Evolutionary conservation across 805 yeast genomes (phyloP).

Genomic region (Starmerella etchellsii): DNA sequence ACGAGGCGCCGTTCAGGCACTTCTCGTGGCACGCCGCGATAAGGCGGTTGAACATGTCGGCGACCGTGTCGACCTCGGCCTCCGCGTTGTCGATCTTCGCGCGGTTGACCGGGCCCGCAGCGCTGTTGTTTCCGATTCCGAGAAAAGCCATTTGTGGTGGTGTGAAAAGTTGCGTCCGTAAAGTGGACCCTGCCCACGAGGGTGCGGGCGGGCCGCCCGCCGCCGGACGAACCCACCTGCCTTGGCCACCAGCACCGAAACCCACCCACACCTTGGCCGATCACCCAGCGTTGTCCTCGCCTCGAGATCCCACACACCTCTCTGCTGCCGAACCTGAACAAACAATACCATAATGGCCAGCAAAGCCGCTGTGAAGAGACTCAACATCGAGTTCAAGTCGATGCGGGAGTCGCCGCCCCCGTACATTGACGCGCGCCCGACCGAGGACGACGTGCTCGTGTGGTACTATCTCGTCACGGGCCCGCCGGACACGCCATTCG

Average conservation of each 20-base stretch:
- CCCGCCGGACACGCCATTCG: constrained; percentile 81
- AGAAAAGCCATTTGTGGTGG: constrained; percentile 28
- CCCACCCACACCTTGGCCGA: no score
- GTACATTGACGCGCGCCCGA: constrained; percentile 69
- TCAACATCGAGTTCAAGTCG: constrained; percentile 30
- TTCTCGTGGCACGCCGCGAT: constrained; percentile 81
- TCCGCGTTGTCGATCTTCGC: constrained; percentile 61
- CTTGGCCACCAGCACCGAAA: not conserved
- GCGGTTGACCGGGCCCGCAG: constrained; percentile 18
- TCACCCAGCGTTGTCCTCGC: no score
- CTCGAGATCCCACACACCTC: no score
- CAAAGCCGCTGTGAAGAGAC: constrained; percentile 20
- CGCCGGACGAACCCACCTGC: no score
- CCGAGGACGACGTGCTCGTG: constrained; percentile 73
- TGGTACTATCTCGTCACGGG: constrained; percentile 93
- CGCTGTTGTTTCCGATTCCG: constrained; percentile 36
- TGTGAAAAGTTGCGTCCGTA: no score
- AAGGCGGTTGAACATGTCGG: constrained; percentile 89
- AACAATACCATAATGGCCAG: constrained; percentile 22
- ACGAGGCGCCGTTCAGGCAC: constrained; percentile 40
- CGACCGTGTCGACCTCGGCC: constrained; percentile 92
- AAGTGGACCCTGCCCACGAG: no score
- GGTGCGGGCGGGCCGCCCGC: no score
- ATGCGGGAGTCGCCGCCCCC: constrained; percentile 76
- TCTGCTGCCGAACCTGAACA: no score